Base-by-base conservation (phyloP, 2,329 filamentous ascomycete genomes). In the Arthrobotrys musiformis region DNA sequence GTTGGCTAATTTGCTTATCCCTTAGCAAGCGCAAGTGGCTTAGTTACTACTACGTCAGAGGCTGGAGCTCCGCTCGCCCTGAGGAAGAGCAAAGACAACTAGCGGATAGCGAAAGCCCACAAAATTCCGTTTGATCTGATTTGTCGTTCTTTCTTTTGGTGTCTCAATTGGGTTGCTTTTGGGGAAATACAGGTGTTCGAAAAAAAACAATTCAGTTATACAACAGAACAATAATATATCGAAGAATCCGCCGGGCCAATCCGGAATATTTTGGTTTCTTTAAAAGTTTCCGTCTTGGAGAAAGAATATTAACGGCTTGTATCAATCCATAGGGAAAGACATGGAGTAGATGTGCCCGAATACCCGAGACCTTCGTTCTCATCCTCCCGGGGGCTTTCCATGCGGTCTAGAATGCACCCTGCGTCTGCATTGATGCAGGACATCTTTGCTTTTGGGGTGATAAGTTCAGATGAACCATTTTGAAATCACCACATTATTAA, bases 31-130 rank as follows among this genome's bases (percentile, higher is more conserved):
- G 54, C 54, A 58, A 58, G 33, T 58, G 19, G 54, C 54, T 58
- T 40, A 17, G 54, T 24, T 58, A 26, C 30, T 40, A 40, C 33
- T 22, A 40, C 54, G 54, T 58, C 33, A 40, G 54, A 58, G 54
- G 54, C 54, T 58, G 54, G 50, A 58, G 54, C 33, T 58, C 54
- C 33, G 54, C 54, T 58, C 54, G 33, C 40, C 54, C 54, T 37
- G 33, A 58, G n/a, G n/a, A n/a, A n/a, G 30, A 40, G 50, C 35
- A n/a, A 52, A 52, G 19, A 50, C 24, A 28, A 30, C 13, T 13
- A 6, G 5, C 35, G n/a, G n/a, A n/a, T 35, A 19, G 28, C 50
- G 50, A 35, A 56, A 30, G 26, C 11, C 11, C 24, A 52, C 17
- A 13, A 52, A 52, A 17, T 17, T 52, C 24, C 24, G 11, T n/a